A percentile compares a stretch with the other conserved stretches of the same genome.
Evolutionary conservation across 2,329 filamentous ascomycete species (phyloP).

Genomic region (Xylaria sp.): DNA sequence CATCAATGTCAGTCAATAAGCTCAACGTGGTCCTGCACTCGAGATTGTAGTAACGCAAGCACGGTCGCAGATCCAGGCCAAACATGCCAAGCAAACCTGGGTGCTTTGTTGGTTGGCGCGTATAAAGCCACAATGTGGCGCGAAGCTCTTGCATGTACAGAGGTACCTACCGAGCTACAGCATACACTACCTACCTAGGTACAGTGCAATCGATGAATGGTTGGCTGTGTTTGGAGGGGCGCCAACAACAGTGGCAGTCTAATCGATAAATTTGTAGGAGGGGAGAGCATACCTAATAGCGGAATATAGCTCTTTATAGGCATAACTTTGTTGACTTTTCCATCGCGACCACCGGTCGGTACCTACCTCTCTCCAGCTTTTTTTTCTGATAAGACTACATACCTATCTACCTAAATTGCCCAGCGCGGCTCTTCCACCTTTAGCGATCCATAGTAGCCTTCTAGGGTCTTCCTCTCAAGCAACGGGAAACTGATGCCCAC

Average conservation of each 20-base stretch:
- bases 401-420: constrained; percentile 15
- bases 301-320: constrained; percentile 26
- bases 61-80: constrained; percentile 24
- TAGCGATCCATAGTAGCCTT: constrained; percentile 17
- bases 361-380: constrained; percentile 24
- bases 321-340: constrained; percentile 39
- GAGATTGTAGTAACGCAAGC: constrained; percentile 14
- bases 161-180: too few species aligned
- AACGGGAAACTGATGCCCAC: constrained; percentile 3
- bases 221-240: neutral
- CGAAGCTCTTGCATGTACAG: neutral
- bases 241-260: constrained; percentile 1
- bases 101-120: neutral
- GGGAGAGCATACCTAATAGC: constrained; percentile 26
- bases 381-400: constrained; percentile 26
- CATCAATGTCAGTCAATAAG: constrained; percentile 34
- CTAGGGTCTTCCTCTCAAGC: constrained; percentile 11
- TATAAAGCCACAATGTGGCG: constrained; percentile 31
- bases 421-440: constrained; percentile 23
- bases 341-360: constrained; percentile 30
- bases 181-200: too few species aligned
- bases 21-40: constrained; percentile 35
- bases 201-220: neutral
- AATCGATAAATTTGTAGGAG: constrained; percentile 36
- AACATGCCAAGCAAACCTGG: constrained; percentile 29